Conservation (phyloP, 306 rosid genomes). For the Inga leiocalycina region DNA sequence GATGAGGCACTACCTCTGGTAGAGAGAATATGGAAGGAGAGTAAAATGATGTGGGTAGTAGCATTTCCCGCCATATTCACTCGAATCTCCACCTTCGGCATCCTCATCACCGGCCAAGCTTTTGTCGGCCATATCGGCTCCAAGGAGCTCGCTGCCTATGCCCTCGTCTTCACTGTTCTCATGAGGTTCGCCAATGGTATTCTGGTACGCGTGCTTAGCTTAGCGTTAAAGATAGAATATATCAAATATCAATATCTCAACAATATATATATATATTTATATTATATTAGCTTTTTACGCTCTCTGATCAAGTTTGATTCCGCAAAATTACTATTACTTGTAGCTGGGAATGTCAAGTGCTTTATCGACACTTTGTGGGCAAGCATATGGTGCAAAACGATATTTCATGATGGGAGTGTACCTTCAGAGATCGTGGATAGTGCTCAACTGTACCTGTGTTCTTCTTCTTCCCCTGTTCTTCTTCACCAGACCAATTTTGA, state of each 20-base stretch:
- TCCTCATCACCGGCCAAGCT: constrained; percentile 49
- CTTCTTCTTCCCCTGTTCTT: constrained; percentile 17
- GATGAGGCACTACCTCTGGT: constrained; percentile 3
- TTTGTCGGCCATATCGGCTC: constrained; percentile 59
- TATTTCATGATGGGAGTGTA: constrained; percentile 63
- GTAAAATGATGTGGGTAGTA: constrained; percentile 10
- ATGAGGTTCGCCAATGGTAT: constrained; percentile 56
- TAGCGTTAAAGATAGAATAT: no score
- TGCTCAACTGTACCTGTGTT: background rate
- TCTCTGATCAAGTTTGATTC: no score
- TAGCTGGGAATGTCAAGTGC: constrained; percentile 59
- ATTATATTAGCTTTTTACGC: background rate
- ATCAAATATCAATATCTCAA: no score
- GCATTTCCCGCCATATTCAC: constrained; percentile 11
- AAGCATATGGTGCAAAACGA: constrained; percentile 58
- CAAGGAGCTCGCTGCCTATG: background rate
- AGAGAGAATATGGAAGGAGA: constrained; percentile 50
- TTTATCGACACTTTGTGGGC: constrained; percentile 5
- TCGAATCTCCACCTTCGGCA: constrained; percentile 47
- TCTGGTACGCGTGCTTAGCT: constrained; percentile 30
- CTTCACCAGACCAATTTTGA: constrained; percentile 47
- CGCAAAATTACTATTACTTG: background rate
- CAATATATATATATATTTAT: no score
- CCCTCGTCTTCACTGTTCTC: constrained; percentile 29
- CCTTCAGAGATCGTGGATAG: constrained; percentile 63